Base-by-base conservation (phyloP, 441 rosid species). In the Erysimum pusillum region DNA sequence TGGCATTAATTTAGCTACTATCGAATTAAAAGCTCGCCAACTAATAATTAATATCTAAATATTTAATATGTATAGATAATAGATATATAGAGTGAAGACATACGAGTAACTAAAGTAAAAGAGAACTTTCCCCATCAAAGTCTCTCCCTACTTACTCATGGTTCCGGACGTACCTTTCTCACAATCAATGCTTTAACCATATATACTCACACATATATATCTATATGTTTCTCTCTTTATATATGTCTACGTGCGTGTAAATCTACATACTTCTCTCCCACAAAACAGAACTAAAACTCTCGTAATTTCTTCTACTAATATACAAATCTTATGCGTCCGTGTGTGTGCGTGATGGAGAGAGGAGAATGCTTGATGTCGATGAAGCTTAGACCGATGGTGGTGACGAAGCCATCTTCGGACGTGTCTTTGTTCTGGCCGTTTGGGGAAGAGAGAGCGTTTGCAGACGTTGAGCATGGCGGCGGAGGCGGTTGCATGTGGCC, bases 401-500 rank as follows among this genome's bases (percentile, higher is more conserved):
- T n/a, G n/a, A 63, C 76, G 14, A 71, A 41, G 49, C 53, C 67
- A 38, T 52, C 60, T 60, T 67, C 60, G 3, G 69, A 72, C 51
- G 11, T 45, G 5, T 35, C 59, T 60, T 67, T 73, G 18, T 31
- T 44, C 14, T 78, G 69, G 77, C 74, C 81, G 28, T 72, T 78
- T 41, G 44, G 89, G 80, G 87, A 81, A 68, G 89, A 87, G 63
- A 86, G 60, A 65, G 86, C 83, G 31, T 84, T 87, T 74, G 82
- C 84, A 15, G 82, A 83, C 48, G 89, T 69, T 60, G 83, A 72
- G 18, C 58, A 46, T 65, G 88, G 87, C 20, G 64, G 71, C 18
- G 80, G 83, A 49, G 87, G 95, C 8, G 90, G 92, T 15, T 86
- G 87, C 63, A 63, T 85, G 74, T 89, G 94, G 94, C 94, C 94